Percentiles rank a stretch among this genome's conserved stretches.
These are phyloP conservation scores for Cicer yamashitae DNA, from an alignment of 306 rosid genomes.

Conservation along the genomic window DNA sequence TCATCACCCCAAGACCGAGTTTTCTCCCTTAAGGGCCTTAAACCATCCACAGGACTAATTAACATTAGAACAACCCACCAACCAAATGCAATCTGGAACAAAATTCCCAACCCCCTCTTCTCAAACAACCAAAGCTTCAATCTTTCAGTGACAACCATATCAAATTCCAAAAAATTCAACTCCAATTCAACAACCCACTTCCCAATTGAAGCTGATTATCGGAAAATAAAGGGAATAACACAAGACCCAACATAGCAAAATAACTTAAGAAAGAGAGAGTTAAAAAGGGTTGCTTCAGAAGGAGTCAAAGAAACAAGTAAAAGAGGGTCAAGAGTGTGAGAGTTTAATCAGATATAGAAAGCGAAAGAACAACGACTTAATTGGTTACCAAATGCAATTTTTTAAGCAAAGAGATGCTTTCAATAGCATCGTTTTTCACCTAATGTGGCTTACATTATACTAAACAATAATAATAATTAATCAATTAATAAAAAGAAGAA, in stretches of 20 bases:
- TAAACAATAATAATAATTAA: constrained; percentile 9
- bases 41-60: constrained; percentile 61
- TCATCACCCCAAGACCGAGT: constrained; percentile 90
- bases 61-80: constrained; percentile 57
- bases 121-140: constrained; percentile 49
- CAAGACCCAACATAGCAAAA: constrained; percentile 53
- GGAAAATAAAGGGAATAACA: constrained; percentile 43
- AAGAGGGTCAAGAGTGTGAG: constrained; percentile 31
- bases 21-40: constrained; percentile 88
- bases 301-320: constrained; percentile 54
- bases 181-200: constrained; percentile 50
- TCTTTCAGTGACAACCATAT: constrained; percentile 50
- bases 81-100: constrained; percentile 51
- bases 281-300: constrained; percentile 69
- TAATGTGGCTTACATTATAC: constrained; percentile 38
- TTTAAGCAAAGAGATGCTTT: constrained; percentile 50
- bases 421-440: constrained; percentile 40
- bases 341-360: constrained; percentile 69
- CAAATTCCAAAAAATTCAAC: constrained; percentile 54
- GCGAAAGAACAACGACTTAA: constrained; percentile 78
- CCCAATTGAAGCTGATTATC: constrained; percentile 47
- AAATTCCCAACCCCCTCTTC: constrained; percentile 50
- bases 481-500: background rate
- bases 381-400: constrained; percentile 54
- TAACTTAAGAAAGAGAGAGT: constrained; percentile 50